Conservation (phyloP, 2,329 filamentous ascomycete species). For the Colletotrichum chlorophyti region DNA sequence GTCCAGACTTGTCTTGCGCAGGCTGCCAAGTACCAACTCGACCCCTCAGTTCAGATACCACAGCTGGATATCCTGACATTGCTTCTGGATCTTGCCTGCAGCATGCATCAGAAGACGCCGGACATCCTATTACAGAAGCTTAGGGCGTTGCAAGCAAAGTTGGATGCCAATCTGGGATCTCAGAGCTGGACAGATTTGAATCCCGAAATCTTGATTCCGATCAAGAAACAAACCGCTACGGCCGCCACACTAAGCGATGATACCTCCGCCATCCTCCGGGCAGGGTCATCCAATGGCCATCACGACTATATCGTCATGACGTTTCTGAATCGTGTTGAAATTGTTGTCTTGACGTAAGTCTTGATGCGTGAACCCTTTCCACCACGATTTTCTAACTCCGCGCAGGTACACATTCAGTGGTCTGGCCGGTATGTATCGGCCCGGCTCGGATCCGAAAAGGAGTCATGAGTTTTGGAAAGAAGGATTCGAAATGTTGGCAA, state of each 20-base stretch:
- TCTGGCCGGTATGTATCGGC: slow-evolving; percentile 51
- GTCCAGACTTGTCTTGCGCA: slow-evolving; percentile 78
- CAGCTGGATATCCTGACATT: slow-evolving; percentile 72
- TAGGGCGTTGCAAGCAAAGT: slow-evolving; percentile 63
- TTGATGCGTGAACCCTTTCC: too few species aligned
- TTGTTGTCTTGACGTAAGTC: slow-evolving; percentile 61
- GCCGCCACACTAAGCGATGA: slow-evolving; percentile 62
- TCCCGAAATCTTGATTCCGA: slow-evolving; percentile 60
- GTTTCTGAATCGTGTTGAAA: slow-evolving; percentile 66
- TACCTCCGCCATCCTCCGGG: slow-evolving; percentile 59
- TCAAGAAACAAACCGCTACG: slow-evolving; percentile 57
- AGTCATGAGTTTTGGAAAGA: slow-evolving; percentile 49
- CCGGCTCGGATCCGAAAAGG: slow-evolving; percentile 32
- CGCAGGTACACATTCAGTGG: slow-evolving; percentile 62
- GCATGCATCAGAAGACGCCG: slow-evolving; percentile 67
- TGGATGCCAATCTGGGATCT: slow-evolving; percentile 61
- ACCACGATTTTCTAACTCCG: slow-evolving; percentile 25
- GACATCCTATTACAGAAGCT: slow-evolving; percentile 66
- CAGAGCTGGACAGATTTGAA: slow-evolving; percentile 53
- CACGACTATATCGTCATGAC: slow-evolving; percentile 65
- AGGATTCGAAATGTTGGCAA: slow-evolving; percentile 52
- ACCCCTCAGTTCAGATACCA: slow-evolving; percentile 66
- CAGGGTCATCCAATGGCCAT: slow-evolving; percentile 50
- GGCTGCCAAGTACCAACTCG: slow-evolving; percentile 73
- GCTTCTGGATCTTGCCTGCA: slow-evolving; percentile 74